Base-by-base conservation (phyloP, 2,329 filamentous ascomycete species). In the Chaetothyriales sp. region DNA sequence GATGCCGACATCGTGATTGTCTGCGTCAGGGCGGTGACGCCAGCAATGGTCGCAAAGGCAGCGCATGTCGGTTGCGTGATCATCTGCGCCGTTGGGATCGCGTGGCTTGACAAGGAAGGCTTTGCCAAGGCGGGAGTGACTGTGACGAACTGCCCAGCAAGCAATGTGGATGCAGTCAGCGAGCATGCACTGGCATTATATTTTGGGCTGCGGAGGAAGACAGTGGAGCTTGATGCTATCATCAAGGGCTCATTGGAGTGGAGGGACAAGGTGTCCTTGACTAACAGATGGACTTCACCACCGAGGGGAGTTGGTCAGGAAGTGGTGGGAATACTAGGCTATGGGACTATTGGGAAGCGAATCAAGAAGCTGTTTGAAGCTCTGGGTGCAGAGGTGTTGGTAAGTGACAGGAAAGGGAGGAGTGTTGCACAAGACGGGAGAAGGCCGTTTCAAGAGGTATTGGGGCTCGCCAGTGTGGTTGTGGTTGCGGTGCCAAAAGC, bases 101-200 rank as follows among this genome's bases (percentile, higher is more conserved):
- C 73, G 58, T 67, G 66, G 51, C 62, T 76, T 26, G 70, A 74
- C 57, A 65, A 72, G 36, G 61, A 64, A 3, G 69, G 69, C 46
- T 70, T 67, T 51, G 63, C 63, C 42, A 62, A 64, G 48, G 64
- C 69, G 15, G 69, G 69, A 28, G 66, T 76, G 48, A 64, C 65
- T 12, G 66, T 76, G 39, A 67, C 65, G 47, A 73, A 73, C 48
- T 70, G 67, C 44, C 70, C 71, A 2, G 65, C 62, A n/a, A 68
- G 71, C 19, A 74, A 74, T 49, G 65, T 72, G 45, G 67, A 72
- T 46, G 62, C 69, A 44, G 72, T 75, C 8, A 66, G 66, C 26
- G 73, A 76, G 58, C 73, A 75, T 64, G 72, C 72, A 9, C 66
- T 76, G 43, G 70, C 67, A 44, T 57, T 76, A 51, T 74, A 73